Conservation (phyloP, 202 grass and related monocot species). For the Schoenoplectus triqueter region DNA sequence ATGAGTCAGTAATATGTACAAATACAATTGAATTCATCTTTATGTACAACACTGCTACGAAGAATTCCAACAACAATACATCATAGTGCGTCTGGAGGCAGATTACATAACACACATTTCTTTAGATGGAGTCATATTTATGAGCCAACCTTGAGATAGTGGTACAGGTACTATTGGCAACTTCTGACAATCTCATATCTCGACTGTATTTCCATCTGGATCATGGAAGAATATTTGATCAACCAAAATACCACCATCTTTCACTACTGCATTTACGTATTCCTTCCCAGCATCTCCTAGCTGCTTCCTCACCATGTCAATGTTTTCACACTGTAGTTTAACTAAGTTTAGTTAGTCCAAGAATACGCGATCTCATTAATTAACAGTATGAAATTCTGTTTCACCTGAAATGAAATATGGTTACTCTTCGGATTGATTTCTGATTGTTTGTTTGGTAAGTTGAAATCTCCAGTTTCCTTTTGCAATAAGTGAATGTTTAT, state of each 20-base stretch:
- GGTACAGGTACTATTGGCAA: constrained; percentile 59
- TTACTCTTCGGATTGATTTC: constrained; percentile 73
- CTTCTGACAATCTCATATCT: constrained; percentile 79
- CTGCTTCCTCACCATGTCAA: constrained; percentile 47
- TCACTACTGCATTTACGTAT: constrained; percentile 47
- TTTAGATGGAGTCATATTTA: not conserved
- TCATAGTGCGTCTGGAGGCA: not conserved
- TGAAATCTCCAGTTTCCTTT: constrained; percentile 16
- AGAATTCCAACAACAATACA: not conserved
- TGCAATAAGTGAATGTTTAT: constrained; percentile 78
- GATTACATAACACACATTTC: not conserved
- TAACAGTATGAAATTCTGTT: not conserved
- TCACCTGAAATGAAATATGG: constrained; percentile 89
- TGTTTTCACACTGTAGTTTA: constrained; percentile 58
- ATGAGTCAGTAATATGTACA: constrained; percentile 5
- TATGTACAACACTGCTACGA: constrained; percentile 29
- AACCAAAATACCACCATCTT: constrained; percentile 56
- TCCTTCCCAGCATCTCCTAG: constrained; percentile 45
- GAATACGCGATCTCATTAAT: not conserved
- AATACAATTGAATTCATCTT: not conserved
- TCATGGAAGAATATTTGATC: constrained; percentile 89
- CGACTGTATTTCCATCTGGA: constrained; percentile 74
- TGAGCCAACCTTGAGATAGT: not conserved
- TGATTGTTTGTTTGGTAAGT: constrained; percentile 7
- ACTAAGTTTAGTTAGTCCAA: constrained; percentile 19